A percentile compares a stretch with the other conserved stretches of the same genome.
Evolutionary conservation across 768 basidiomycete species (phyloP).

Genomic region (Termitomyces sp.): DNA sequence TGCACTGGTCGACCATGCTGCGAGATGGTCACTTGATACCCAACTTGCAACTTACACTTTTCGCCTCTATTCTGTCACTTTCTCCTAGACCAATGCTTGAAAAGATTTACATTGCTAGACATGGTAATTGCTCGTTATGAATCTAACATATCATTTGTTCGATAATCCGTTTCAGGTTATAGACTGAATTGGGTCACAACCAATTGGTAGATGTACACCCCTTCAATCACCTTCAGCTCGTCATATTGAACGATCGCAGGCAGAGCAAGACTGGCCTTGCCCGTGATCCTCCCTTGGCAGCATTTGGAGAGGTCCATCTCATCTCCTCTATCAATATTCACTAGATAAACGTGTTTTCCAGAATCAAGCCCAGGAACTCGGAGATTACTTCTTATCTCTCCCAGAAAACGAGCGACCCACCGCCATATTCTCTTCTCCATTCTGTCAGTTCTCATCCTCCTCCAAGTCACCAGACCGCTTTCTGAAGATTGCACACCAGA

Average conservation of each 20-base stretch:
- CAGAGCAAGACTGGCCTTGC: conserved; percentile 63
- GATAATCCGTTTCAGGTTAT: conserved; percentile 47
- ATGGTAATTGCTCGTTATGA: conserved; percentile 41
- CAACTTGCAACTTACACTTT: background rate
- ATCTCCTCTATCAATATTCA: background rate
- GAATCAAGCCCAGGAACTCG: conserved; percentile 75
- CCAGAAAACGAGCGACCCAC: conserved; percentile 70
- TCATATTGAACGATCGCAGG: conserved; percentile 37
- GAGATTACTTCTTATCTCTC: conserved; percentile 58
- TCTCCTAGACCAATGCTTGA: conserved; percentile 41
- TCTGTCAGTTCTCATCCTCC: conserved; percentile 48
- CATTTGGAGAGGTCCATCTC: conserved; percentile 58
- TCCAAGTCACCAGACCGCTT: background rate
- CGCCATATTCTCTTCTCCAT: conserved; percentile 82
- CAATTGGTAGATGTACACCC: conserved; percentile 50
- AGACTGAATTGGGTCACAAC: conserved; percentile 70
- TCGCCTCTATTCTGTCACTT: background rate
- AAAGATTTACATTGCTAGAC: conserved; percentile 67
- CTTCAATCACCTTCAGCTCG: background rate
- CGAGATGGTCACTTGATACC: conserved; percentile 8
- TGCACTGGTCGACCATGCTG: too few species aligned
- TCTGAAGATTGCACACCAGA: conserved; percentile 40
- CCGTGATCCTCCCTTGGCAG: conserved; percentile 72
- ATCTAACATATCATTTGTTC: background rate
- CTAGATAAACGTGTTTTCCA: conserved; percentile 23